These are phyloP conservation scores for Solanum ahanhuiri DNA, from an alignment of 257 asterid genomes.

Conservation along the genomic window DNA sequence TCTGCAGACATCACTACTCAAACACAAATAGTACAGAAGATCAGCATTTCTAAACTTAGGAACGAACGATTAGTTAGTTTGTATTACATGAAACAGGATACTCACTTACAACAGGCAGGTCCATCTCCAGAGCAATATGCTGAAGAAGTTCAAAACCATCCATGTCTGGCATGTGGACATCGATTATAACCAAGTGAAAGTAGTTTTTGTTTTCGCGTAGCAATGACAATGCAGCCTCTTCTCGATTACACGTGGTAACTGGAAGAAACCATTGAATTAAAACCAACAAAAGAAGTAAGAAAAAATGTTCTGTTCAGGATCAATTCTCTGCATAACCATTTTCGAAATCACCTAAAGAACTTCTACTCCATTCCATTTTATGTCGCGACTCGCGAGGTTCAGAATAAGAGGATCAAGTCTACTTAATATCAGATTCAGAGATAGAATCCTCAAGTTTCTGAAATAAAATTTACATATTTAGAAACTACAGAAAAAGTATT, in stretches of 20 bases:
- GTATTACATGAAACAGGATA: not conserved
- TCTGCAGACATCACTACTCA: slow-evolving; percentile 92
- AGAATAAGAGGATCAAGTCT: not conserved
- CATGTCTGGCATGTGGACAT: slow-evolving; percentile 97
- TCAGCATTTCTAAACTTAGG: not conserved
- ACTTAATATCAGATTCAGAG: not conserved
- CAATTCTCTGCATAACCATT: not conserved
- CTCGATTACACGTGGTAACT: slow-evolving; percentile 68
- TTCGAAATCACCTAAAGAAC: not conserved
- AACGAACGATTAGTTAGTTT: not conserved
- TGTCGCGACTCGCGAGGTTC: not conserved
- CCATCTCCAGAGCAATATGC: slow-evolving; percentile 76
- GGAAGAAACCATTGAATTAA: slow-evolving; percentile 3
- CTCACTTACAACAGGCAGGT: slow-evolving; percentile 92
- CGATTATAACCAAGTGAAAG: slow-evolving; percentile 75
- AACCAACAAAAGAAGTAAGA: not conserved
- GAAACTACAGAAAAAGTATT: not conserved
- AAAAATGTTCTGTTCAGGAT: not conserved
- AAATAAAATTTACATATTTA: not conserved
- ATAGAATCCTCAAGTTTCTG: not conserved
- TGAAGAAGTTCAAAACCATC: slow-evolving; percentile 92
- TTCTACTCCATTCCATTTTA: not conserved
- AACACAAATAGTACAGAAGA: not conserved
- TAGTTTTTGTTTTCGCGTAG: slow-evolving; percentile 59
- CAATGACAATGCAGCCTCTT: slow-evolving; percentile 52